These are phyloP conservation scores for Phytophthora lateralis DNA, from an alignment of 352 stramenopile genomes.

Conservation along the genomic window DNA sequence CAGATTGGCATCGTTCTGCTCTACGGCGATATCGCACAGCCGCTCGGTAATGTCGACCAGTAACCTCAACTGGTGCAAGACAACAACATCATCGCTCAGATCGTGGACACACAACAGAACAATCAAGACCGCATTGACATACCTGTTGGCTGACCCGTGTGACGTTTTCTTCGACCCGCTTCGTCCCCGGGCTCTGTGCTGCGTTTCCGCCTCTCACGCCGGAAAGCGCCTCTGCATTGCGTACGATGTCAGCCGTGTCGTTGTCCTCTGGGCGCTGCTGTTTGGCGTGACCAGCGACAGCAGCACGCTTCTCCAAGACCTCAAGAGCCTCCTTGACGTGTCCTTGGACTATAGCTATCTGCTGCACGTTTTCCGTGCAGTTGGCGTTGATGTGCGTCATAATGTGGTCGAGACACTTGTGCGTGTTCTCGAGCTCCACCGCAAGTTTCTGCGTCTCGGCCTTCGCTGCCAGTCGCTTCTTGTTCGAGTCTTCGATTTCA, in stretches of 20 bases:
- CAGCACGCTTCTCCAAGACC: slow-evolving; percentile 65
- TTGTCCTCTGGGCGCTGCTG: slow-evolving; percentile 35
- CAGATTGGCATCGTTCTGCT: slow-evolving; percentile 75
- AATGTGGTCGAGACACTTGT: slow-evolving; percentile 65
- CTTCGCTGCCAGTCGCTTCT: slow-evolving; percentile 82
- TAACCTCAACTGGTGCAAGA: slow-evolving; percentile 41
- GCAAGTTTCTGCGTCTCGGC: slow-evolving; percentile 82
- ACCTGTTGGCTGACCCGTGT: slow-evolving; percentile 69
- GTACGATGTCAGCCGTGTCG: slow-evolving; percentile 53
- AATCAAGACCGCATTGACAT: slow-evolving; percentile 3
- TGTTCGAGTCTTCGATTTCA: slow-evolving; percentile 82
- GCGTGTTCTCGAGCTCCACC: slow-evolving; percentile 70
- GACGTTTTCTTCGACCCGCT: slow-evolving; percentile 76
- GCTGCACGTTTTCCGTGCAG: slow-evolving; percentile 62
- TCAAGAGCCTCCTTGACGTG: slow-evolving; percentile 74
- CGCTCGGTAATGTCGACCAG: slow-evolving; percentile 71
- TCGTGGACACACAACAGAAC: neutral
- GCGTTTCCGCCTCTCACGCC: slow-evolving; percentile 35
- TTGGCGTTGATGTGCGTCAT: slow-evolving; percentile 58
- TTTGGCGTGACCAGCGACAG: slow-evolving; percentile 19
- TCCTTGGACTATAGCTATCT: slow-evolving; percentile 64
- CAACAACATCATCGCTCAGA: slow-evolving; percentile 11
- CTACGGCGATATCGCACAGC: slow-evolving; percentile 74
- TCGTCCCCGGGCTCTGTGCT: slow-evolving; percentile 48
- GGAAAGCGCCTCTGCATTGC: slow-evolving; percentile 47